These are phyloP conservation scores for Corrigiola litoralis DNA, from an alignment of 179 eudicot genomes.

Conservation along the genomic window DNA sequence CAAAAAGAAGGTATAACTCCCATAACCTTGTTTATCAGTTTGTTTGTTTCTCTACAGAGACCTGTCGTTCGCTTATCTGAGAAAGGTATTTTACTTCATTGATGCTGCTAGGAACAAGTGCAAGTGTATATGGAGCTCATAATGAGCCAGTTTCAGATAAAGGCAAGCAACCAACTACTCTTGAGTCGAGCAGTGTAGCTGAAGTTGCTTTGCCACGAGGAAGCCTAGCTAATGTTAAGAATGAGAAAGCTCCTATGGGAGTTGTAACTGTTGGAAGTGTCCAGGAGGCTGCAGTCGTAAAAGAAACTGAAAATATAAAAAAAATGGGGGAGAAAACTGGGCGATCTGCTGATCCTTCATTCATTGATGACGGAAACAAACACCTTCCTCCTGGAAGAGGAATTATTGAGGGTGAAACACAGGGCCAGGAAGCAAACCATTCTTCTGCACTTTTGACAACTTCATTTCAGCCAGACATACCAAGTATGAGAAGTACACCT, in stretches of 20 bases:
- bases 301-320: slow-evolving; percentile 38
- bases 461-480: slow-evolving; percentile 35
- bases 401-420: slow-evolving; percentile 39
- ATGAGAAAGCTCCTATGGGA: slow-evolving; percentile 40
- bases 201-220: slow-evolving; percentile 43
- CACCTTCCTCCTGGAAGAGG: slow-evolving; percentile 28
- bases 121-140: slow-evolving; percentile 55
- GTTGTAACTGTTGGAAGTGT: slow-evolving; percentile 34
- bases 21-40: slow-evolving; percentile 4
- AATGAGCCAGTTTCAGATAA: slow-evolving; percentile 49
- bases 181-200: slow-evolving; percentile 37
- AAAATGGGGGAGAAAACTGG: slow-evolving; percentile 28
- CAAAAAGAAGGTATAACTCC: slow-evolving; percentile 58
- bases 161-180: slow-evolving; percentile 51
- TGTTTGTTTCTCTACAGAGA: background rate
- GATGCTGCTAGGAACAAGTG: slow-evolving; percentile 22
- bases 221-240: slow-evolving; percentile 30
- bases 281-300: slow-evolving; percentile 29
- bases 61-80: background rate
- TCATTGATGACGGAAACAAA: slow-evolving; percentile 35
- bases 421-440: slow-evolving; percentile 34
- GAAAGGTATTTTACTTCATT: background rate
- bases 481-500: slow-evolving; percentile 35
- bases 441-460: slow-evolving; percentile 31
- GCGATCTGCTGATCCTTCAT: slow-evolving; percentile 24